A percentile compares a stretch with the other conserved stretches of the same genome.
Evolutionary conservation across 148 eudicot genomes (phyloP).

Genomic region (Camellia japonica): DNA sequence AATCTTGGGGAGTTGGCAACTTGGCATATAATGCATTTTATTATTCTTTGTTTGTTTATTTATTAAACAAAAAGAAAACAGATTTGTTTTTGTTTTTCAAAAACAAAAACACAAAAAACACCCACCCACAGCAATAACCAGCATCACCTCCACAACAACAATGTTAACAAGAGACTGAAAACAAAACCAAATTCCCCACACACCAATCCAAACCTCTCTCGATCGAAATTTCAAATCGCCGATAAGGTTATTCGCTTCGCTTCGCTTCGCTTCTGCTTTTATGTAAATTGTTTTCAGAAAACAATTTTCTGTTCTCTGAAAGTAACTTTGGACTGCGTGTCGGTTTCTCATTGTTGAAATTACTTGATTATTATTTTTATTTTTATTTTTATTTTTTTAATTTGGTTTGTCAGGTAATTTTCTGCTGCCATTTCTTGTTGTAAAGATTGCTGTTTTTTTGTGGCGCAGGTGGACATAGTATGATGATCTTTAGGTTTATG

Average conservation of each 20-base stretch:
- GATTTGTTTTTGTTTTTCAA: not conserved
- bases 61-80: no score
- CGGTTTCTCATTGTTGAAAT: not conserved
- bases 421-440: not conserved
- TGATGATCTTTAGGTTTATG: not conserved
- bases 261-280: not conserved
- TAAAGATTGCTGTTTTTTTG: not conserved
- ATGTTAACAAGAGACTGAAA: not conserved
- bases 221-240: not conserved
- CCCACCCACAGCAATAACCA: not conserved
- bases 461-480: not conserved
- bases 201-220: not conserved
- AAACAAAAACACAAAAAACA: slow-evolving; percentile 11
- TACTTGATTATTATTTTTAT: not conserved
- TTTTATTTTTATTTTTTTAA: not conserved
- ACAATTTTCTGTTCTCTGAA: not conserved
- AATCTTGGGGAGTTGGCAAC: slow-evolving; percentile 40
- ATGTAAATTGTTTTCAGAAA: not conserved
- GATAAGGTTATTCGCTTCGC: not conserved
- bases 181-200: not conserved
- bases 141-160: not conserved
- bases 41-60: slow-evolving; percentile 8
- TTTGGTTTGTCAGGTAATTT: not conserved
- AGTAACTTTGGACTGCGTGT: not conserved
- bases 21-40: slow-evolving; percentile 26